phyloP scores from a whole-genome alignment of 129 eudicot genomes.

The Sambucus nigra region DNA sequence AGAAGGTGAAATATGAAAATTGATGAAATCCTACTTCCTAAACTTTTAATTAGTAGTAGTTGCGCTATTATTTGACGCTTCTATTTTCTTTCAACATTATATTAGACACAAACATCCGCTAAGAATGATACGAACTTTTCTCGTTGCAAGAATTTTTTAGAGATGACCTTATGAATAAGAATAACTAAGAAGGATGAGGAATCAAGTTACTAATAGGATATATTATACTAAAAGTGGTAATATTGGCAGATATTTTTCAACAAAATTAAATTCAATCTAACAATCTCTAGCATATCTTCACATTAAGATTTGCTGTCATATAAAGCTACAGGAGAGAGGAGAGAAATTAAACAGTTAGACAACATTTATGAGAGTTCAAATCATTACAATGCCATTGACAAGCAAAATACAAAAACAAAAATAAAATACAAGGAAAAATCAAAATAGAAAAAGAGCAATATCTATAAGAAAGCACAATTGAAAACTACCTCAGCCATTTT shows the following conservation, averaged over 20 bases:
- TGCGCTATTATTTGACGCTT: neutral
- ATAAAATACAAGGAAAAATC: neutral
- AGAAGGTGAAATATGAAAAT: neutral
- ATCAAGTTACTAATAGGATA: neutral
- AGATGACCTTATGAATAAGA: neutral
- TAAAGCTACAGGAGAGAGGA: neutral
- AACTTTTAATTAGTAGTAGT: neutral
- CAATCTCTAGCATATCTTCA: conserved; percentile 7
- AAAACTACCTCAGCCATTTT: conserved; percentile 38
- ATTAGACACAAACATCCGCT: neutral
- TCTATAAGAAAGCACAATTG: conserved; percentile 8
- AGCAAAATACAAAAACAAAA: conserved; percentile 5
- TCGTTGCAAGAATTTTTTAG: neutral
- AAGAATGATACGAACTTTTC: neutral
- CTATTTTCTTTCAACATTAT: neutral
- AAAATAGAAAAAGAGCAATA: neutral
- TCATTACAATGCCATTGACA: conserved; percentile 7
- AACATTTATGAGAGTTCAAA: conserved; percentile 3
- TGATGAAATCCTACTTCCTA: neutral
- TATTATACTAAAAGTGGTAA: neutral
- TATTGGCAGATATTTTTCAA: neutral
- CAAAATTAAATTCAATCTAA: neutral
- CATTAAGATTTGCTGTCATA: conserved; percentile 3
- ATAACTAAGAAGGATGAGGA: conserved; percentile 3
- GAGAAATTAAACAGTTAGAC: conserved; percentile 11